These are phyloP conservation scores for Auxenochlorella pyrenoidosa DNA, from an alignment of 139 green algal genomes.

Conservation along the genomic window DNA sequence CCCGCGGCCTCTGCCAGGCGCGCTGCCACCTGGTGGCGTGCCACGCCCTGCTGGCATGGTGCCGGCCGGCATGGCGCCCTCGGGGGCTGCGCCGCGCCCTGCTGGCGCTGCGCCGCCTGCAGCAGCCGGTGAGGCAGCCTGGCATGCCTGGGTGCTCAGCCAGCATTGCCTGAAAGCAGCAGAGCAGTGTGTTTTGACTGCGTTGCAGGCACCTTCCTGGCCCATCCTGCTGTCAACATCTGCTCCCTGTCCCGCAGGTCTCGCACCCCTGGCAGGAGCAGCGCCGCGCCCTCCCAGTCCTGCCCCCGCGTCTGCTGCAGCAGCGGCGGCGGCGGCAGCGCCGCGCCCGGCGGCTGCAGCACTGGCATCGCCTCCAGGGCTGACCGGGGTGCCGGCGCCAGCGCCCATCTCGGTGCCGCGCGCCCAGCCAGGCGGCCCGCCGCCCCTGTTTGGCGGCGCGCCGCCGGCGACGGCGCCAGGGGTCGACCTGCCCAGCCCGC, in stretches of 20 bases:
- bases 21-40: neutral
- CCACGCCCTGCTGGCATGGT: neutral
- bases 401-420: neutral
- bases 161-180: no score
- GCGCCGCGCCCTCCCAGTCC: neutral
- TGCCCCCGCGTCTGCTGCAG: no score
- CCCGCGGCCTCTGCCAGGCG: neutral
- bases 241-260: no score
- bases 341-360: neutral
- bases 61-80: no score
- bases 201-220: no score
- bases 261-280: no score
- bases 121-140: no score
- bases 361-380: neutral
- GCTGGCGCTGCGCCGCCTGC: no score
- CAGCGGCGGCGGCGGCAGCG: neutral
- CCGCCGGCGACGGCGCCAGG: constrained; percentile 16
- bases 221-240: no score
- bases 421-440: neutral
- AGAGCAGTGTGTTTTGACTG: no score
- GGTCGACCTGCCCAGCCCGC: neutral
- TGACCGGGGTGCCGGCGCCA: neutral
- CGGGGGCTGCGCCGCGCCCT: neutral
- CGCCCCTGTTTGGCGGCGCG: constrained; percentile 27
- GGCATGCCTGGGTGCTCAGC: no score